Conservation (phyloP, 768 basidiomycete species). For the Tulasnella sp. region DNA sequence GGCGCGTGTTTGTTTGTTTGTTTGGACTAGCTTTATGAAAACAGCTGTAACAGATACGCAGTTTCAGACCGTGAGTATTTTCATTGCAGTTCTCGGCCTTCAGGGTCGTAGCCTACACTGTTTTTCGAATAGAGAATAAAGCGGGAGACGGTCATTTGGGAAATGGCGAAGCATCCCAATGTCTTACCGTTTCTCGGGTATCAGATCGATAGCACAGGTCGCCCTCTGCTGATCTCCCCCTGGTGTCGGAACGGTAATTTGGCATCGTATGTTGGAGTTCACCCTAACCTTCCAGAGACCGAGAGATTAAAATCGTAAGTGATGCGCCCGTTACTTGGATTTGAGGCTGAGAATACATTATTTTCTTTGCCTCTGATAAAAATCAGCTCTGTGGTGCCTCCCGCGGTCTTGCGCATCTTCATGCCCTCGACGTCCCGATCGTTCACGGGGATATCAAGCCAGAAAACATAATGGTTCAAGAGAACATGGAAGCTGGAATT, state of each 20-base stretch:
- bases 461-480: background rate
- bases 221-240: background rate
- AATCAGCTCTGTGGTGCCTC: background rate
- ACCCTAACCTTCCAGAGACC: background rate
- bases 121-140: background rate
- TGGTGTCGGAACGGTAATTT: background rate
- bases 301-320: background rate
- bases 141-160: too few relatives aligned
- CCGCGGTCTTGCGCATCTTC: background rate
- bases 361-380: too few relatives aligned
- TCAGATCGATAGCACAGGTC: background rate
- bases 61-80: background rate
- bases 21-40: too few relatives aligned
- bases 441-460: constrained; percentile 5
- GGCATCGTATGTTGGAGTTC: background rate
- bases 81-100: background rate
- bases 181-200: too few relatives aligned
- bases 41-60: background rate
- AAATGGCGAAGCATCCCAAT: too few relatives aligned
- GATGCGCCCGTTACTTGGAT: too few relatives aligned
- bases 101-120: background rate
- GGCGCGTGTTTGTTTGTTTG: too few relatives aligned
- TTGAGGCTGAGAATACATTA: too few relatives aligned
- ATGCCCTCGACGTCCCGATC: background rate
- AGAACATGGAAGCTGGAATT: background rate